Base-by-base conservation (phyloP, 805 yeast species). In the Yamadazyma ubonensis region DNA sequence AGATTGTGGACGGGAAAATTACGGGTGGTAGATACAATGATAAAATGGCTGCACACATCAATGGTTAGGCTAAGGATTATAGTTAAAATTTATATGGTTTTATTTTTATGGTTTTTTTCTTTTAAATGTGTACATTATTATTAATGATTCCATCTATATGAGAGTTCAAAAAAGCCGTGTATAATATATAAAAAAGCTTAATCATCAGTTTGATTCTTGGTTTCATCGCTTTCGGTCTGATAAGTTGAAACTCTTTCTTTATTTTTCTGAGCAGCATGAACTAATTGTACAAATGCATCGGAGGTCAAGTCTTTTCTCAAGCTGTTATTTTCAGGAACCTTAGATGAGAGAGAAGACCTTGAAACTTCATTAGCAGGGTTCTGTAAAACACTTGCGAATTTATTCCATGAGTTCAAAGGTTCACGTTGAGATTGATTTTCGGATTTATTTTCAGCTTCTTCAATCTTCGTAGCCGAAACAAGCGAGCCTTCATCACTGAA, bases 271-370 rank as follows among this genome's bases (percentile, higher is more conserved):
- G 87, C 91, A 1, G 89, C 81, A 38, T 68, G 70, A 2, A 84
- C 91, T 48, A 84, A 76, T 53, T 81, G 86, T 18, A 79, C 82
- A 61, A 84, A 83, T 4, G 83, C 76, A 41, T 68, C 67, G n/a
- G 73, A 67, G 7, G 76, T 71, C 39, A 75, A 49, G 12, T 63
- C 57, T 10, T 73, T 65, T 53, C 70, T 70, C 22, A 40, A 38
- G 17, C 33, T 44, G 26, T 44, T 34, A 7, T 20, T 35, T 20
- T 21, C 28, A 9, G 20, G 20, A 5, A 6, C 19, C 2, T 25
- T 16, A 3, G 47, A 38, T 4, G 55, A 44, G 29, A 57, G 47
- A n/a, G 61, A 56, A 18, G 61, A 45, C 34, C 48, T 50, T 15
- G 65, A 58, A 14, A 16, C 17, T 6, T 35, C 38, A 20, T 54